Evolutionary conservation across 768 basidiomycete species (phyloP).

Genomic region (Panellus pusillus): DNA sequence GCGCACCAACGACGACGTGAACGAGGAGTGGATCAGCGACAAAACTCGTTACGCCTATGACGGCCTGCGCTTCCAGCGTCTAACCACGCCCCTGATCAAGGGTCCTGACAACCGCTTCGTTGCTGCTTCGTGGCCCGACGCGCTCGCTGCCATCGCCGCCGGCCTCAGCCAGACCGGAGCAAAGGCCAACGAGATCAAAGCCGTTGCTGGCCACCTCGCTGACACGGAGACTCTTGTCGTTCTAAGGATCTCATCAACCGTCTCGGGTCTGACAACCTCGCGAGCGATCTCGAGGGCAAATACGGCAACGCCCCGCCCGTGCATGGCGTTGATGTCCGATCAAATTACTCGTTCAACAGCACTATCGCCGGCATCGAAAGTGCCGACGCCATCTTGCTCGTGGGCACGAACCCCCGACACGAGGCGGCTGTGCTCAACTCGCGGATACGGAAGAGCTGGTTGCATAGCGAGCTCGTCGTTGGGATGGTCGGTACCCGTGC

Average conservation of each 20-base stretch:
- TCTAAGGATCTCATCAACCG: conserved; percentile 92
- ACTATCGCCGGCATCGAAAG: conserved; percentile 88
- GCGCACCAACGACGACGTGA: conserved; percentile 94
- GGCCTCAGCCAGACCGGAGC: conserved; percentile 83
- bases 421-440: conserved; percentile 98
- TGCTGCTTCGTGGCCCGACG: conserved; percentile 88
- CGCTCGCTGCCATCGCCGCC: conserved; percentile 72
- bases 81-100: conserved; percentile 90
- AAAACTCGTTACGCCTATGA: conserved; percentile 98
- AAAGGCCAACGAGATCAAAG: conserved; percentile 90
- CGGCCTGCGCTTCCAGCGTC: conserved; percentile 90
- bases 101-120: conserved; percentile 87
- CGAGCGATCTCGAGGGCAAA: conserved; percentile 65
- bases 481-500: conserved; percentile 89
- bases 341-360: conserved; percentile 95
- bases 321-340: conserved; percentile 86
- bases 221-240: conserved; percentile 94
- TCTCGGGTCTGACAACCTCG: conserved; percentile 92
- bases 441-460: conserved; percentile 92
- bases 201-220: conserved; percentile 87
- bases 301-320: conserved; percentile 64
- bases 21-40: conserved; percentile 99
- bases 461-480: conserved; percentile 83
- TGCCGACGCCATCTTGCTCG: conserved; percentile 89
- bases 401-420: conserved; percentile 96